phyloP scores from a whole-genome alignment of 768 basidiomycete genomes.

The Russula olivacea region DNA sequence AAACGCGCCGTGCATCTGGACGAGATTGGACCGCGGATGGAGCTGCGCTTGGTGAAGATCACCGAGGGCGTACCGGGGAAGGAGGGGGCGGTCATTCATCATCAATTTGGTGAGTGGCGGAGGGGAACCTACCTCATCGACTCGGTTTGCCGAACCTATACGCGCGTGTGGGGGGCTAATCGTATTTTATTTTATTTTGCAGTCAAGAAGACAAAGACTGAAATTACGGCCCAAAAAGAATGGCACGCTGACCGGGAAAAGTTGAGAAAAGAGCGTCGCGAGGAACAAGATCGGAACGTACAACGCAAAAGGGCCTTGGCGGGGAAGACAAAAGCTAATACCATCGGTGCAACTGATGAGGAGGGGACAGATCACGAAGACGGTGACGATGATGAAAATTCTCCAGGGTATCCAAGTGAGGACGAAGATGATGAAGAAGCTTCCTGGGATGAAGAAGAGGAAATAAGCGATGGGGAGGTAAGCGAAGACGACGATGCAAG shows the following conservation, averaged over 20 bases:
- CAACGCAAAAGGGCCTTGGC: conserved; percentile 61
- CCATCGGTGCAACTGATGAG: conserved; percentile 24
- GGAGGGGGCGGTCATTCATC: conserved; percentile 89
- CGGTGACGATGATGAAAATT: conserved; percentile 31
- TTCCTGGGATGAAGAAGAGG: conserved; percentile 56
- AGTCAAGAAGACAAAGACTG: conserved; percentile 90
- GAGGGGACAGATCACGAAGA: conserved; percentile 19
- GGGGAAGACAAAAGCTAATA: conserved; percentile 31
- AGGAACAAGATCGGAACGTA: conserved; percentile 91
- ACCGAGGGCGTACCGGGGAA: conserved; percentile 90
- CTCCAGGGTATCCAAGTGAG: conserved; percentile 31
- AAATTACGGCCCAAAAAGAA: conserved; percentile 57
- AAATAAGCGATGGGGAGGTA: conserved; percentile 52
- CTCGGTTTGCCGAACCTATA: not conserved
- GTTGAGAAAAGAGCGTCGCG: conserved; percentile 68
- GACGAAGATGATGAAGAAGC: conserved; percentile 35
- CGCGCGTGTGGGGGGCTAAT: not conserved
- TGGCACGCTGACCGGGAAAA: conserved; percentile 74
- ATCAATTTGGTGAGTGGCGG: conserved; percentile 72
- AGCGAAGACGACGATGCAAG: conserved; percentile 37
- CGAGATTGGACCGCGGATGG: conserved; percentile 94
- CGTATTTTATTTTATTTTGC: conserved; percentile 19
- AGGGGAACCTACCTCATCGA: not conserved
- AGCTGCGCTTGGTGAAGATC: conserved; percentile 88
- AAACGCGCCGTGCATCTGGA: conserved; percentile 87